Evolutionary conservation across 164 flowering plant genomes (phyloP).

Genomic region (Malania oleifera): DNA sequence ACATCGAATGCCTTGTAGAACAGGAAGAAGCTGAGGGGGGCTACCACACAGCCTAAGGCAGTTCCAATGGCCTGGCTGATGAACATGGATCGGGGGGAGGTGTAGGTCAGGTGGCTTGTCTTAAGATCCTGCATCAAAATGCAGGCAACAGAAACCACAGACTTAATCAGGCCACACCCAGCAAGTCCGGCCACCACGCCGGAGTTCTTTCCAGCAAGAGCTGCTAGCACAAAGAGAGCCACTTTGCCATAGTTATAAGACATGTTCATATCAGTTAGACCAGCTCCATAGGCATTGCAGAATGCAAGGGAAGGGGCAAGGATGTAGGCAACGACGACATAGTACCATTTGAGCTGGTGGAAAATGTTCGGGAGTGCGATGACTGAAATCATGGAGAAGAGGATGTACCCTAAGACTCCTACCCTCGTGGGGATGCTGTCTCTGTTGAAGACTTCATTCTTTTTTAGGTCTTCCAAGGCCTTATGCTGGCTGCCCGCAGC

Average conservation of each 20-base stretch:
- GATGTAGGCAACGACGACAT: conserved; percentile 41
- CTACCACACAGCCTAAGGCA: conserved; percentile 38
- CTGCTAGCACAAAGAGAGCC: conserved; percentile 48
- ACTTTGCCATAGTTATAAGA: conserved; percentile 61
- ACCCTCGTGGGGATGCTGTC: conserved; percentile 55
- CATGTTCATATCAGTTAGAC: conserved; percentile 60
- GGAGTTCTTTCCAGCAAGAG: conserved; percentile 36
- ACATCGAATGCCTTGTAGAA: conserved; percentile 67
- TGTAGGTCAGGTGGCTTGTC: conserved; percentile 44
- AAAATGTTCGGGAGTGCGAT: conserved; percentile 45
- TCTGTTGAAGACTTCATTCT: conserved; percentile 36
- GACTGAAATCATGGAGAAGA: conserved; percentile 28
- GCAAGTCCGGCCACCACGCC: conserved; percentile 54
- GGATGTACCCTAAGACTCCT: conserved; percentile 33
- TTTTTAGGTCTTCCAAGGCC: conserved; percentile 20
- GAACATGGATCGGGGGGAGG: conserved; percentile 60
- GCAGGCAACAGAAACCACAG: conserved; percentile 51
- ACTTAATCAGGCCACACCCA: conserved; percentile 55
- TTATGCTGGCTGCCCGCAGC: conserved; percentile 13
- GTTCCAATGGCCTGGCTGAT: conserved; percentile 53
- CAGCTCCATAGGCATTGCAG: conserved; percentile 70
- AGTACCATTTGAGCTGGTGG: conserved; percentile 62
- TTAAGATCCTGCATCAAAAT: conserved; percentile 61
- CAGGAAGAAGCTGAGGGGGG: conserved; percentile 52
- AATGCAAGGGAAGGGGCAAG: conserved; percentile 58